A percentile compares a stretch with the other conserved stretches of the same genome.
These are phyloP conservation scores for Globisporangium spinosum DNA, from an alignment of 352 stramenopile species.

Conservation along the genomic window DNA sequence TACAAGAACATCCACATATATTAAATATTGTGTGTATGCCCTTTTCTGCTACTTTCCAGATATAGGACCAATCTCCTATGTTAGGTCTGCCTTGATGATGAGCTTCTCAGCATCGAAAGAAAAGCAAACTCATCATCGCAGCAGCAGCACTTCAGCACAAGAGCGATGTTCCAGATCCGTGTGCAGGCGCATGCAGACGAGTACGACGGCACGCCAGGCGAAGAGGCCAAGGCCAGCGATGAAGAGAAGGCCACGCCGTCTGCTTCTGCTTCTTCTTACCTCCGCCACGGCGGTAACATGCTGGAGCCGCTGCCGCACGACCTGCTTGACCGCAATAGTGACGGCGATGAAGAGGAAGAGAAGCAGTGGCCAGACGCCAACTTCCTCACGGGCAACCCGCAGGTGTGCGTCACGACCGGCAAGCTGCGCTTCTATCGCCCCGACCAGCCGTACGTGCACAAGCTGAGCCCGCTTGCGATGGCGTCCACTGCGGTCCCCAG, in stretches of 20 bases:
- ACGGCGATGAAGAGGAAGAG: slow-evolving; percentile 14
- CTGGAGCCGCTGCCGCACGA: slow-evolving; percentile 9
- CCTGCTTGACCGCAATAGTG: neutral
- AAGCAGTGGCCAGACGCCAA: slow-evolving; percentile 32
- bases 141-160: neutral
- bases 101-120: neutral
- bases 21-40: too few relatives aligned
- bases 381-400: slow-evolving; percentile 78
- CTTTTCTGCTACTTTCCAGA: too few relatives aligned
- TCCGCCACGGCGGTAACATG: slow-evolving; percentile 18
- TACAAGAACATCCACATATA: too few relatives aligned
- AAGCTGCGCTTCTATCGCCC: slow-evolving; percentile 82
- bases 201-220: slow-evolving; percentile 1
- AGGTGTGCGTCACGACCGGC: slow-evolving; percentile 70
- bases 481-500: neutral
- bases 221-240: slow-evolving; percentile 37
- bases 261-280: slow-evolving; percentile 3
- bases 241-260: slow-evolving; percentile 35
- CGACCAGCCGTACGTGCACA: slow-evolving; percentile 41
- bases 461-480: slow-evolving; percentile 10
- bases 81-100: too few relatives aligned
- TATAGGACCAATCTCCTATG: too few relatives aligned
- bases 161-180: slow-evolving; percentile 81
- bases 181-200: slow-evolving; percentile 39
- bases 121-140: neutral